These are phyloP conservation scores for Actinomucor elegans DNA, from an alignment of 371 early-diverging fungal genomes.

Conservation along the genomic window DNA sequence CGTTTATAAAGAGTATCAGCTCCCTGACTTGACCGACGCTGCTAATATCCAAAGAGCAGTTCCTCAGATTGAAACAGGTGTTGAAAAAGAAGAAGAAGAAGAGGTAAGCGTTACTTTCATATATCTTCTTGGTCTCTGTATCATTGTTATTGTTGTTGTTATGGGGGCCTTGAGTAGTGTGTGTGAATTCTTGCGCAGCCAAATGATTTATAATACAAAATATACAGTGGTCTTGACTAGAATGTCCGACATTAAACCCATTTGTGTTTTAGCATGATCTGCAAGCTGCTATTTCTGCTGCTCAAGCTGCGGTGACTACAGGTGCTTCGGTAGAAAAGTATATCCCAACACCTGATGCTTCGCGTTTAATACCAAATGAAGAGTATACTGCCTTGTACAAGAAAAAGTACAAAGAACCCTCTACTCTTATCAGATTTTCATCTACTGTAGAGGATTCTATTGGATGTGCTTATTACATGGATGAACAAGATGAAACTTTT, in stretches of 20 bases:
- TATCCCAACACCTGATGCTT: slow-evolving; percentile 97
- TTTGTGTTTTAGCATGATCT: slow-evolving; percentile 67
- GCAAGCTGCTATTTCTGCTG: slow-evolving; percentile 87
- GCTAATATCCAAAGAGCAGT: slow-evolving; percentile 73
- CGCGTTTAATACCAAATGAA: slow-evolving; percentile 50
- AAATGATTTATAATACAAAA: slow-evolving; percentile 18
- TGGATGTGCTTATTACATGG: slow-evolving; percentile 88
- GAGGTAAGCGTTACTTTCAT: too few relatives aligned
- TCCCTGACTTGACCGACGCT: slow-evolving; percentile 83
- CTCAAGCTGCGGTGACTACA: slow-evolving; percentile 68
- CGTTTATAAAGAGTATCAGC: slow-evolving; percentile 78
- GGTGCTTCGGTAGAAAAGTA: slow-evolving; percentile 59
- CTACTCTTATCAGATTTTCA: slow-evolving; percentile 80
- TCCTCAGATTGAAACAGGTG: slow-evolving; percentile 71
- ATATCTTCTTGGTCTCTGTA: slow-evolving; percentile 4
- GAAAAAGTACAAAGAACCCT: slow-evolving; percentile 69
- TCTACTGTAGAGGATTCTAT: slow-evolving; percentile 83
- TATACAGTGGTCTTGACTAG: slow-evolving; percentile 1
- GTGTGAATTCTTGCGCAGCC: background rate
- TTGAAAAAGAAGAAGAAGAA: slow-evolving; percentile 74
- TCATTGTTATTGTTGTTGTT: too few relatives aligned
- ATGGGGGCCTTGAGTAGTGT: slow-evolving; percentile 5
- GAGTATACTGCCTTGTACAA: slow-evolving; percentile 72
- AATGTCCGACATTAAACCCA: background rate
- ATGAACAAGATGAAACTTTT: slow-evolving; percentile 83